These are phyloP conservation scores for Nitzschia sp. DNA, from an alignment of 108 stramenopile species.

Conservation along the genomic window DNA sequence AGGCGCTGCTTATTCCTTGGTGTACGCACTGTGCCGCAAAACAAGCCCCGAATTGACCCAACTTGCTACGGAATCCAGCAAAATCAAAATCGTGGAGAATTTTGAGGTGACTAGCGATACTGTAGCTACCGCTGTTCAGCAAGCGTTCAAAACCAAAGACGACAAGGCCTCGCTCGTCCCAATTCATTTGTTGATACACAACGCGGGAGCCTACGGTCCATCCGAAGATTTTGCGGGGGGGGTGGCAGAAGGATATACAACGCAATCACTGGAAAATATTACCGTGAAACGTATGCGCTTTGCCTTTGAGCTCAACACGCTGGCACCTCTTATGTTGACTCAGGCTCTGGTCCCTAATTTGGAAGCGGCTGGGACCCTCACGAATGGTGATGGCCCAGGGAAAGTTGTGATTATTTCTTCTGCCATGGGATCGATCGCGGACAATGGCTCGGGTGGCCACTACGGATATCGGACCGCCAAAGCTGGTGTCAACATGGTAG, in stretches of 20 bases:
- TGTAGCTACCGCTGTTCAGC: neutral
- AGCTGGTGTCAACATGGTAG: constrained; percentile 46
- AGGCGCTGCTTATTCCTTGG: neutral
- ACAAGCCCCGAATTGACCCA: constrained; percentile 8
- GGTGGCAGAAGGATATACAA: neutral
- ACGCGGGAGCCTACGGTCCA: constrained; percentile 38
- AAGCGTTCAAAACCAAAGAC: neutral
- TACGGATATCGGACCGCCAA: constrained; percentile 49
- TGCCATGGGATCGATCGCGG: constrained; percentile 34
- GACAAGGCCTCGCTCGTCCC: neutral
- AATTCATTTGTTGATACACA: constrained; percentile 30
- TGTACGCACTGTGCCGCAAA: constrained; percentile 33
- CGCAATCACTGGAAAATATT: constrained; percentile 28
- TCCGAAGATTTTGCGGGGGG: constrained; percentile 5
- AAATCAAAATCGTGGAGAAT: constrained; percentile 16
- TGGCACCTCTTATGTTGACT: constrained; percentile 34
- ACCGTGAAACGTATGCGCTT: constrained; percentile 30
- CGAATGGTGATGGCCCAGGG: neutral
- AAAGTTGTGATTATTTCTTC: constrained; percentile 33
- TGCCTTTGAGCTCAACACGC: constrained; percentile 39
- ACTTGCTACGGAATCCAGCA: constrained; percentile 5
- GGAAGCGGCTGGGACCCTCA: neutral
- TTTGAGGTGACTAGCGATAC: constrained; percentile 15
- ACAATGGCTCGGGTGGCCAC: constrained; percentile 35
- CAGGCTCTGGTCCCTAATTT: constrained; percentile 32